Evolutionary conservation across 2,329 filamentous ascomycete species (phyloP).

Genomic region (Epichloe uncinata): DNA sequence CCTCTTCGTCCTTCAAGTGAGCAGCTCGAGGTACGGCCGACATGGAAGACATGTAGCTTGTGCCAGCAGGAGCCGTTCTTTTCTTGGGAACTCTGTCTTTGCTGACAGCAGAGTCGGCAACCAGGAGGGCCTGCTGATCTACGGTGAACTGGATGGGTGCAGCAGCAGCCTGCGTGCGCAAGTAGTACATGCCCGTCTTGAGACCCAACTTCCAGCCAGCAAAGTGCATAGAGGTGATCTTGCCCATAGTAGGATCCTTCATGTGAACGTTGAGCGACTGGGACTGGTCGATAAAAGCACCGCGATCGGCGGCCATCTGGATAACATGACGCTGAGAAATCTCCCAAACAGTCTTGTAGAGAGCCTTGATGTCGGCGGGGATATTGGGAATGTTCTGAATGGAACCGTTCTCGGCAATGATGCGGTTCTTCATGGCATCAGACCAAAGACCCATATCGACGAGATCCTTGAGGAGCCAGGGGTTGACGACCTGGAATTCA

Average conservation of each 20-base stretch:
- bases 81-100: slow-evolving; percentile 55
- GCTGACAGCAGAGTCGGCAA: slow-evolving; percentile 67
- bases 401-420: slow-evolving; percentile 92
- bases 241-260: slow-evolving; percentile 98
- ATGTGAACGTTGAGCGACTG: slow-evolving; percentile 99
- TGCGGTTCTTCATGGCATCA: slow-evolving; percentile 99
- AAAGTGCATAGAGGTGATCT: slow-evolving; percentile 99
- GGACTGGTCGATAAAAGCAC: slow-evolving; percentile 97
- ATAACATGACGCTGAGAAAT: slow-evolving; percentile 92
- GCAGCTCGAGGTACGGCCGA: slow-evolving; percentile 55
- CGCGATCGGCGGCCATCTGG: slow-evolving; percentile 96
- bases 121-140: slow-evolving; percentile 86
- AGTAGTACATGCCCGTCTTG: slow-evolving; percentile 99
- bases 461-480: slow-evolving; percentile 94
- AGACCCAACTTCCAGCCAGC: slow-evolving; percentile 97
- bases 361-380: slow-evolving; percentile 82
- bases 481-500: slow-evolving; percentile 99
- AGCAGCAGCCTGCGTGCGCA: slow-evolving; percentile 92
- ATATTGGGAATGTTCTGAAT: slow-evolving; percentile 97
- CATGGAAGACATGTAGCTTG: slow-evolving; percentile 41
- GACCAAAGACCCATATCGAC: slow-evolving; percentile 98
- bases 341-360: slow-evolving; percentile 99
- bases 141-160: slow-evolving; percentile 98
- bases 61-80: slow-evolving; percentile 44
- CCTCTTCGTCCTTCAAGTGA: slow-evolving; percentile 43